Base-by-base conservation (phyloP, 306 rosid species). In the Prunus mira region DNA sequence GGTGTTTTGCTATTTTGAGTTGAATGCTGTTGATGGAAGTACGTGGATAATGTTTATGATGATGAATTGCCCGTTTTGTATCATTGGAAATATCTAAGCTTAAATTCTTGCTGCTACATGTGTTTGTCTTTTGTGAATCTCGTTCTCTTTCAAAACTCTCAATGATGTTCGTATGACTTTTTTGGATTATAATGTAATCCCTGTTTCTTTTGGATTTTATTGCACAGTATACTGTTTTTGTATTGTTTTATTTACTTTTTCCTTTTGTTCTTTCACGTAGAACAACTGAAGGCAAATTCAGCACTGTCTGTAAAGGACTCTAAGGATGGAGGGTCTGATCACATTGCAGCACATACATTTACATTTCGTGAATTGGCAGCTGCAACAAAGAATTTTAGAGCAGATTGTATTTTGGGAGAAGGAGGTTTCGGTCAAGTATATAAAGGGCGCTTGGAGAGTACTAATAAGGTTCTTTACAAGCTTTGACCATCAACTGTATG, bases 361-460 rank as follows among this genome's bases (percentile, higher is more conserved):
- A 74, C 86, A 60, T 87, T 87, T 75, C 90, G 88, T 8, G 90
- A 87, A 73, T 79, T 87, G 86, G 88, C 88, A 18, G 79, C 84
- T 24, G 90, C 90, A 58, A 81, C 90, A 9, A 84, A 76, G 67
- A 81, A 87, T 79, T 87, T 87, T 64, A 79, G 88, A 75, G 83
- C 90, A n/a, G 90, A 87, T 73, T 87, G 86, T 76, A 85, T 84
- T 65, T 72, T 87, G 71, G 90, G 90, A 15, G 90, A 87, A 84
- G 88, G 90, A 51, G 90, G 90, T 76, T 87, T 87, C 69, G 90
- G 90, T 71, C 84, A 80, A 76, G 90, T 87, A 65, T 87, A 87
- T 76, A 87, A 82, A 81, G 90, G 90, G 67, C 76, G 84, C 45
- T 72, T 87, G 78, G 90, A 87, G 74, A 84, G 88, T 76, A 76